These are phyloP conservation scores for Cyclostephanos tholiformis DNA, from an alignment of 108 stramenopile species.

Conservation along the genomic window DNA sequence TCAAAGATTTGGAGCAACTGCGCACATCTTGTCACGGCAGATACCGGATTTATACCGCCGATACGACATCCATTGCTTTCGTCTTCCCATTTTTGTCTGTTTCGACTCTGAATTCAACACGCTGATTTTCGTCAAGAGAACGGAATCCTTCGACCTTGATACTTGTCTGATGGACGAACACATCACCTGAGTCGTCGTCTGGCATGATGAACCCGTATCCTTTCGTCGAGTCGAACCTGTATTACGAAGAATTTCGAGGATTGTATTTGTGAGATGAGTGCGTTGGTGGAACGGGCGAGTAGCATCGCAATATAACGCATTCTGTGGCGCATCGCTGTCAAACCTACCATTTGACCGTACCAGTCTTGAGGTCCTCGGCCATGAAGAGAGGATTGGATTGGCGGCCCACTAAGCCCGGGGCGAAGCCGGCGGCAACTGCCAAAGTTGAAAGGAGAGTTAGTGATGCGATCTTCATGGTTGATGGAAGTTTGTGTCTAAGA, in stretches of 20 bases:
- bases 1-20: neutral
- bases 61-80: constrained; percentile 71
- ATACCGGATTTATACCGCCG: neutral
- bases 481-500: neutral
- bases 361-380: constrained; percentile 29
- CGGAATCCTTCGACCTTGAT: constrained; percentile 60
- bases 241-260: neutral
- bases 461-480: constrained; percentile 22
- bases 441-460: constrained; percentile 19
- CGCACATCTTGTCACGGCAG: too few relatives aligned
- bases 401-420: constrained; percentile 10
- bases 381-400: constrained; percentile 19
- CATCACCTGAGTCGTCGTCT: constrained; percentile 50
- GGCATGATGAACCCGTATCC: constrained; percentile 69
- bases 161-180: constrained; percentile 65
- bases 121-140: constrained; percentile 55
- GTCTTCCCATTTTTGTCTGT: constrained; percentile 37
- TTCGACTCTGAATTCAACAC: constrained; percentile 41
- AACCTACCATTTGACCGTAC: constrained; percentile 15
- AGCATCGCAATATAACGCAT: neutral
- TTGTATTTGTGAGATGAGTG: neutral
- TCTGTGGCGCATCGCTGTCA: neutral
- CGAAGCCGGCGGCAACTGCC: constrained; percentile 26
- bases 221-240: constrained; percentile 59
- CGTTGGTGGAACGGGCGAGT: neutral